phyloP scores from a whole-genome alignment of 805 yeast genomes.

The Candida succiphila region DNA sequence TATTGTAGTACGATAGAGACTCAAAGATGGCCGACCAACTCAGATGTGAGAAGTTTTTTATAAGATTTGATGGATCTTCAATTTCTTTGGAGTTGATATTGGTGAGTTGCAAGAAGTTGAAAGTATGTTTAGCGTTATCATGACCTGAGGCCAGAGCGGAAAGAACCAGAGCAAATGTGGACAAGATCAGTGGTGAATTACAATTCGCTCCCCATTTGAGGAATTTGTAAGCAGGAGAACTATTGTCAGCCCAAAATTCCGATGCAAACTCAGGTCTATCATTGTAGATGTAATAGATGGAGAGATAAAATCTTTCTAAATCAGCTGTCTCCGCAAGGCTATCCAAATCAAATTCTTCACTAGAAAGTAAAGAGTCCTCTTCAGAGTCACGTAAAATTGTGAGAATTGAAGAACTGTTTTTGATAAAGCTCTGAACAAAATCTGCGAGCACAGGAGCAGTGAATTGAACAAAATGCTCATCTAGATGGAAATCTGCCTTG shows the following conservation, averaged over 20 bases:
- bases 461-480: conserved; percentile 21
- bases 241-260: conserved; percentile 61
- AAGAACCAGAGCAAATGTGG: conserved; percentile 72
- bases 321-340: conserved; percentile 69
- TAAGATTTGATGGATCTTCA: conserved; percentile 7
- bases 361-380: conserved; percentile 58
- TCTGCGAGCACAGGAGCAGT: conserved; percentile 34
- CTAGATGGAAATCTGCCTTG: conserved; percentile 16
- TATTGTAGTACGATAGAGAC: conserved; percentile 21
- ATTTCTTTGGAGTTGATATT: conserved; percentile 11
- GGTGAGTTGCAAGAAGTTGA: conserved; percentile 32
- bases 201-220: conserved; percentile 78
- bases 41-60: conserved; percentile 17
- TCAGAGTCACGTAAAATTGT: conserved; percentile 64
- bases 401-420: conserved; percentile 55
- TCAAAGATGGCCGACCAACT: conserved; percentile 28
- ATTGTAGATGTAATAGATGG: conserved; percentile 60
- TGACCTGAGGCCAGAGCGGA: conserved; percentile 64
- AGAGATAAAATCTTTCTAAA: conserved; percentile 75
- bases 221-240: conserved; percentile 66
- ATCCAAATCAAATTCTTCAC: conserved; percentile 45
- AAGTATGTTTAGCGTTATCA: conserved; percentile 40
- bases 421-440: conserved; percentile 46
- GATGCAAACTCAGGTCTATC: conserved; percentile 48
- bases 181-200: conserved; percentile 71